Percentiles rank a stretch among this genome's conserved stretches.
Evolutionary conservation across 495 filamentous ascomycete genomes (phyloP).

Genomic region (Aspergillus olivimuriae): DNA sequence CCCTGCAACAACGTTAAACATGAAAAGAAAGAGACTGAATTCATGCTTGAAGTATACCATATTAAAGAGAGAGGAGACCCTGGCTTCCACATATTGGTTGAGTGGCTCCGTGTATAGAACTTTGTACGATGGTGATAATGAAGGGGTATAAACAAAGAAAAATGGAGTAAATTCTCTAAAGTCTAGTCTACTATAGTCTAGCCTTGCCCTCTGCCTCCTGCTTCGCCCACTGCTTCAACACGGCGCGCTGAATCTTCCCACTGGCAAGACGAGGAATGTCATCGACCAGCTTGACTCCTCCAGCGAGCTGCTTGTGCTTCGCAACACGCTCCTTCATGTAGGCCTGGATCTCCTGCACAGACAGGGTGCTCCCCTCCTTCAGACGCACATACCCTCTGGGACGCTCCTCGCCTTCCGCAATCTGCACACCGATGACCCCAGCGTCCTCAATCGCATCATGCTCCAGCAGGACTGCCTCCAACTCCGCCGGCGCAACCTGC

Average conservation of each 20-base stretch:
- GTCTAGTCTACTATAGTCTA: background rate
- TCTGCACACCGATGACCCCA: conserved; percentile 54
- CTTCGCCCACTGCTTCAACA: conserved; percentile 31
- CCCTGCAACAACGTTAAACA: no score
- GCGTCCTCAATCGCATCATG: conserved; percentile 61
- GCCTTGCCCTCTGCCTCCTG: background rate
- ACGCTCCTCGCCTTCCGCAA: conserved; percentile 13
- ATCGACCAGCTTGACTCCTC: conserved; percentile 54
- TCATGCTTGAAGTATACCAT: no score
- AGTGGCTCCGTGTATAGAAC: no score
- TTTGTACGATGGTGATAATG: no score
- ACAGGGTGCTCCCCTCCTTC: background rate
- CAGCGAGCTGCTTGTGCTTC: conserved; percentile 51
- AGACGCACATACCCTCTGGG: conserved; percentile 7
- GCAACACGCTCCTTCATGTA: conserved; percentile 37
- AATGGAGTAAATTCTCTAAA: background rate
- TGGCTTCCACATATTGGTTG: no score
- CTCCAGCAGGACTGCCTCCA: conserved; percentile 56
- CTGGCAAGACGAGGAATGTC: conserved; percentile 49
- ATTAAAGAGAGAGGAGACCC: no score
- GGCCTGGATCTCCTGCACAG: conserved; percentile 17
- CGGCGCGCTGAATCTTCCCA: conserved; percentile 39
- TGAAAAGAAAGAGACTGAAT: no score
- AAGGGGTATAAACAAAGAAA: no score
- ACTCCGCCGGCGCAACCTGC: conserved; percentile 68